Evolutionary conservation across 257 asterid genomes (phyloP).

Genomic region (Nicotiana attenuata): DNA sequence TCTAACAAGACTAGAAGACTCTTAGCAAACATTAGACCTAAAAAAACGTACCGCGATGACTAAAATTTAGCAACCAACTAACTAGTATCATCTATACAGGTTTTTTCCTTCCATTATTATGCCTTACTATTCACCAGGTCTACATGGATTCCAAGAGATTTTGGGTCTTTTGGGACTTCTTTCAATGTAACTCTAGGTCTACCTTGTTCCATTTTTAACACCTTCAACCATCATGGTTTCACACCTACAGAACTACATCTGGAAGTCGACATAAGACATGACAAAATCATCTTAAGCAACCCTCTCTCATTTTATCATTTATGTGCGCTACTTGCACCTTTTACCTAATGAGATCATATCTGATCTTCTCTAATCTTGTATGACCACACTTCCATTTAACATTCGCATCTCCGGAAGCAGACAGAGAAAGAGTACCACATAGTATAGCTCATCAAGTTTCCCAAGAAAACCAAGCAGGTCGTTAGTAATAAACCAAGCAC

Average conservation of each 20-base stretch:
- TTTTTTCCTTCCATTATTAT: background rate
- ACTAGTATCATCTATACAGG: background rate
- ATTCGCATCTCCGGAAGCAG: background rate
- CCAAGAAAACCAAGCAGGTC: background rate
- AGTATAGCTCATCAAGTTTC: background rate
- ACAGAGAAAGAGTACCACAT: background rate
- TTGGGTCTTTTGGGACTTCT: background rate
- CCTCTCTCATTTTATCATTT: background rate
- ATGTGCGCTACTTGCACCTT: background rate
- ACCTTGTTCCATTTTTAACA: background rate
- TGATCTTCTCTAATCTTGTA: background rate
- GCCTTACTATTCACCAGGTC: background rate
- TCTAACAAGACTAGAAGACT: background rate
- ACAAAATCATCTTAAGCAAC: background rate
- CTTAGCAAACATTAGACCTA: background rate
- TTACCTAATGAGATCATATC: background rate
- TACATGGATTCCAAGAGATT: background rate
- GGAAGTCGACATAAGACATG: background rate
- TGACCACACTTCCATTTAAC: background rate
- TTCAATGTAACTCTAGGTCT: background rate
- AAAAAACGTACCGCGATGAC: background rate
- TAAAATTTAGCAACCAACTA: background rate
- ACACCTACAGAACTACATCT: slow-evolving; percentile 1
- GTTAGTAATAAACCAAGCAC: background rate
- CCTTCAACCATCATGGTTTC: background rate